Evolutionary conservation across 441 rosid genomes (phyloP).

Genomic region (Gossypium davidsonii): DNA sequence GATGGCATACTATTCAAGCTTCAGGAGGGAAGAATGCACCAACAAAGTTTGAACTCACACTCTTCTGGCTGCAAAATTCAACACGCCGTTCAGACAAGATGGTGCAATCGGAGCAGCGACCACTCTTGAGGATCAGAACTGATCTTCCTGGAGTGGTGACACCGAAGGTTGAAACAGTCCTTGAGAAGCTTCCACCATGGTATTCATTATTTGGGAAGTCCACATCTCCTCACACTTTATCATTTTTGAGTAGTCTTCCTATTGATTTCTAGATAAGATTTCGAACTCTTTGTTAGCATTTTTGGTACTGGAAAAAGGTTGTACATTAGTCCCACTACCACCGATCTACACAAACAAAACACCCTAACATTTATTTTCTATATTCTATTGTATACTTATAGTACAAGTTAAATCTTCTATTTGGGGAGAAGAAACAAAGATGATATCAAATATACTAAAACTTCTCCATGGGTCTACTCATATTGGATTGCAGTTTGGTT

Average conservation of each 20-base stretch:
- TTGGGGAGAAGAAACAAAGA: too few relatives aligned
- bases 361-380: neutral
- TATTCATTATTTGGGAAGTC: slow-evolving; percentile 85
- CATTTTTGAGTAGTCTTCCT: slow-evolving; percentile 65
- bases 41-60: slow-evolving; percentile 46
- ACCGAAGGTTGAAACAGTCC: slow-evolving; percentile 48
- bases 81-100: slow-evolving; percentile 4
- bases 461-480: too few relatives aligned
- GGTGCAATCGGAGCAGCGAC: slow-evolving; percentile 23
- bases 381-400: too few relatives aligned
- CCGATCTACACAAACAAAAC: neutral
- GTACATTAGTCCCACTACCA: neutral
- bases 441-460: too few relatives aligned
- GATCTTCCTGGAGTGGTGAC: slow-evolving; percentile 53
- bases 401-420: too few relatives aligned
- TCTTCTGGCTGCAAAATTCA: slow-evolving; percentile 39
- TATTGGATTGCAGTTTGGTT: too few relatives aligned
- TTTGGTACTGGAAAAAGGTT: neutral
- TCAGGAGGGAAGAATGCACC: slow-evolving; percentile 77
- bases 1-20: slow-evolving; percentile 88
- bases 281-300: neutral
- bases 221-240: slow-evolving; percentile 59
- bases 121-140: slow-evolving; percentile 73
- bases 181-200: slow-evolving; percentile 63
- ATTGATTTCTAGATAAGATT: slow-evolving; percentile 30